Base-by-base conservation (phyloP, 495 filamentous ascomycete genomes). In the Hypoxylon trugodes region DNA sequence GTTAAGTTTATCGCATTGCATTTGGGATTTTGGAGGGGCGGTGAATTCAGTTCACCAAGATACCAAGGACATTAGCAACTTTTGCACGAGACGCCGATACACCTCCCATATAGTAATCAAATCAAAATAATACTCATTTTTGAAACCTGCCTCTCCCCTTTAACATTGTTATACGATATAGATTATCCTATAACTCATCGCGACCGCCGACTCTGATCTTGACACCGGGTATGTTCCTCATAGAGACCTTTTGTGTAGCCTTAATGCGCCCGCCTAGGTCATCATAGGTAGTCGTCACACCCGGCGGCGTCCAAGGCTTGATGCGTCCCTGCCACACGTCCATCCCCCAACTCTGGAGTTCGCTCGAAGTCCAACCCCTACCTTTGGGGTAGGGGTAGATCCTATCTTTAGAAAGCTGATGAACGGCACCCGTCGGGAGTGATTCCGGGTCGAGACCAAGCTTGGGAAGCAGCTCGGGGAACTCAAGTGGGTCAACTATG, bases 401-500 rank as follows among this genome's bases (percentile, higher is more conserved):
- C n/a, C 68, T 64, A 38, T 76, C 63, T 21, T 72, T 69, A 2
- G 70, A 72, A 6, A 71, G 63, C 53, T 74, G 70, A 36, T 77
- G 70, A 1, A 79, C 68, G 0, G 71, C 77, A 9, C 72, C 68
- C 3, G 73, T 71, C 0, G 74, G 74, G 40, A 69, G 69, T 6
- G 18, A 22, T 6, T 43, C 50, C 0, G 58, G 59, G 8, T 66
- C 59, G 6, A 81, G 67, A 6, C 76, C 76, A 37, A 80, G 40
- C 21, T 62, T 52, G 6, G 45, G 55, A 19, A 72, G 70, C 61
- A 81, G 68, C 15, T 75, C 68, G 1, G 65, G 73, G 55, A 82
- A 81, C 33, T 81, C 72, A 8, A 73, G 54, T 2, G 77, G 72
- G 57, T 83, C 78, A 22, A 79, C 75, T 0, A 73, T 45, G 8